Evolutionary conservation across 768 basidiomycete species (phyloP).

Genomic region (Lyophyllum shimeji): DNA sequence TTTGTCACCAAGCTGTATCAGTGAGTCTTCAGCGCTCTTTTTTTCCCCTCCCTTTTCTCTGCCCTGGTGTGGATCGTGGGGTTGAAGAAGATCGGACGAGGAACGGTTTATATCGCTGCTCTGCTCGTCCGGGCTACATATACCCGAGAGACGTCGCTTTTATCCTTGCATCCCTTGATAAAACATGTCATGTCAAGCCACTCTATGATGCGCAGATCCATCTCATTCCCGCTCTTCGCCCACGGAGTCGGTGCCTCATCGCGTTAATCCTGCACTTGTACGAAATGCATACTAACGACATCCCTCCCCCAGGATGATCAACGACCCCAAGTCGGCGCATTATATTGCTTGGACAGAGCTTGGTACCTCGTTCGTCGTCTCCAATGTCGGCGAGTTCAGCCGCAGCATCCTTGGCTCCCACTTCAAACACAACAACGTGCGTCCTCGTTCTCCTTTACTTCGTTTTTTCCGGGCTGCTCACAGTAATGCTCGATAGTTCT

Average conservation of each 20-base stretch:
- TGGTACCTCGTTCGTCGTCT: constrained; percentile 83
- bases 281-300: background rate
- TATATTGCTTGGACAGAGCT: constrained; percentile 84
- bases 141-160: background rate
- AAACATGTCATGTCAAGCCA: background rate
- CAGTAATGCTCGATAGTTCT: constrained; percentile 55
- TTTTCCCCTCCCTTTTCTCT: constrained; percentile 4
- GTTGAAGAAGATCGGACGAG: background rate
- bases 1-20: constrained; percentile 90
- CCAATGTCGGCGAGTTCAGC: constrained; percentile 84
- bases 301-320: constrained; percentile 70
- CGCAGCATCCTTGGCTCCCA: constrained; percentile 81
- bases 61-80: background rate
- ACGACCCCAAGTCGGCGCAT: constrained; percentile 73
- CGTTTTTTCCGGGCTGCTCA: background rate
- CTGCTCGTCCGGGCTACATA: background rate
- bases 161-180: constrained; percentile 7
- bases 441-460: constrained; percentile 27
- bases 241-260: background rate
- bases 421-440: constrained; percentile 88
- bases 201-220: background rate
- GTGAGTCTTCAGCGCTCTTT: constrained; percentile 38
- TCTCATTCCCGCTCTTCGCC: constrained; percentile 3
- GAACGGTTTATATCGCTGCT: background rate
- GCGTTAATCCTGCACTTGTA: background rate